Evolutionary conservation across 1,284 basidiomycete genomes (phyloP).

Genomic region (Ustanciosporium gigantosporum): DNA sequence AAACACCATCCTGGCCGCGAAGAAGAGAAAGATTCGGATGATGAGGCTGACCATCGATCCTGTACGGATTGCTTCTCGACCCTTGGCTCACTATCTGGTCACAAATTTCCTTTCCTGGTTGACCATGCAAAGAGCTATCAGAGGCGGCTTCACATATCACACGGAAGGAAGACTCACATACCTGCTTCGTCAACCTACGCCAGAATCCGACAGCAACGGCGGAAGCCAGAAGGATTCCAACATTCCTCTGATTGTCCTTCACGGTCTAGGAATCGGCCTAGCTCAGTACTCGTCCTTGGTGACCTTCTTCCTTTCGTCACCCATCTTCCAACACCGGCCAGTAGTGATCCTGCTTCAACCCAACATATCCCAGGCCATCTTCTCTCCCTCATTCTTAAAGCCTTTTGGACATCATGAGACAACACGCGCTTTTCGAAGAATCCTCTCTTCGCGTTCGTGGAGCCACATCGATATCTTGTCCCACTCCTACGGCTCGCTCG

Average conservation of each 20-base stretch:
- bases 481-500: slow-evolving; percentile 57
- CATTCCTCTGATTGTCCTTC: slow-evolving; percentile 47
- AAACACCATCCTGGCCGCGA: neutral
- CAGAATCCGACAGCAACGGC: neutral
- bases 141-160: slow-evolving; percentile 29
- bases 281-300: slow-evolving; percentile 41
- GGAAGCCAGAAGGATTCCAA: slow-evolving; percentile 2
- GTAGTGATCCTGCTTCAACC: slow-evolving; percentile 54
- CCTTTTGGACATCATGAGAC: slow-evolving; percentile 50
- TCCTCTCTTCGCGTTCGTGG: slow-evolving; percentile 33
- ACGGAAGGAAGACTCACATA: slow-evolving; percentile 43
- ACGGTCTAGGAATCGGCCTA: slow-evolving; percentile 54
- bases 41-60: slow-evolving; percentile 60
- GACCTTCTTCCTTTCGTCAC: slow-evolving; percentile 22
- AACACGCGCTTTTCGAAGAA: slow-evolving; percentile 27
- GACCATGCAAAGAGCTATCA: slow-evolving; percentile 17
- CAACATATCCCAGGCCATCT: slow-evolving; percentile 50
- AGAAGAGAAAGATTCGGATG: slow-evolving; percentile 12
- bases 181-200: slow-evolving; percentile 32
- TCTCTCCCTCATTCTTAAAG: slow-evolving; percentile 40
- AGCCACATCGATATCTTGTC: slow-evolving; percentile 43
- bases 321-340: slow-evolving; percentile 29
- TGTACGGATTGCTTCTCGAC: slow-evolving; percentile 40
- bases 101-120: slow-evolving; percentile 25
- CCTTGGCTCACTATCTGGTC: slow-evolving; percentile 28